Evolutionary conservation across 371 early-diverging fungal species (phyloP), one percentile per base, ranked within the genome.

Genomic region (Mucor mucedo): DNA sequence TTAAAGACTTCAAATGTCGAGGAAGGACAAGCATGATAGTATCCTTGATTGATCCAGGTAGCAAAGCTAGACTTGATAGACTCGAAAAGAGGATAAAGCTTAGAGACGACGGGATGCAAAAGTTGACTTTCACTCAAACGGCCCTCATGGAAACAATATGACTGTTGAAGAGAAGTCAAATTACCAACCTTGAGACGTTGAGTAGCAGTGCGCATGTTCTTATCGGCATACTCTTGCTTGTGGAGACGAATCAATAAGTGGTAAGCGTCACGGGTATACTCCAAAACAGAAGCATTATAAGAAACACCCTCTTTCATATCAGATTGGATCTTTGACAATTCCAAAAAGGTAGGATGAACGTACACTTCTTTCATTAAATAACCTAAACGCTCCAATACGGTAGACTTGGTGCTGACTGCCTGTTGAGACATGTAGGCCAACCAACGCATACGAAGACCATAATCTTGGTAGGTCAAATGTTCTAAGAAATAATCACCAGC

Each of bases 401-500:
- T 27, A 2, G 70, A 45, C 14, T 65, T 68, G 9, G 50, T 35
- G 27, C 58, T 9, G 1, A 58, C 49, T 13, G 67, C 53, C 45
- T 80, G 75, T 21, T 75, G 76, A 32, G 78, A 65, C 44, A 89
- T 59, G 59, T 77, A 81, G n/a, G 72, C 69, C 11, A 87, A 61
- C 86, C 87, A 87, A 33, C 75, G 80, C 30, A 75, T 65, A 13
- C 85, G 73, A 41, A 86, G 60, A 7, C 69, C 78, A 16, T 67
- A 55, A 58, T 89, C 85, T 39, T 78, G 70, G 30, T 67, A 52
- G 0, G 81, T 78, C 38, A 76, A 72, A 2, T 77, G 74, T 56
- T 89, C 87, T 63, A 89, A 61, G 59, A 86, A 83, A 60, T 82
- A 86, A 28, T 84, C 83, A 13, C 76, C 72, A 8, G 87, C 87